These are phyloP conservation scores for Rhododendron henanense DNA, from an alignment of 148 eudicot species.

Conservation along the genomic window DNA sequence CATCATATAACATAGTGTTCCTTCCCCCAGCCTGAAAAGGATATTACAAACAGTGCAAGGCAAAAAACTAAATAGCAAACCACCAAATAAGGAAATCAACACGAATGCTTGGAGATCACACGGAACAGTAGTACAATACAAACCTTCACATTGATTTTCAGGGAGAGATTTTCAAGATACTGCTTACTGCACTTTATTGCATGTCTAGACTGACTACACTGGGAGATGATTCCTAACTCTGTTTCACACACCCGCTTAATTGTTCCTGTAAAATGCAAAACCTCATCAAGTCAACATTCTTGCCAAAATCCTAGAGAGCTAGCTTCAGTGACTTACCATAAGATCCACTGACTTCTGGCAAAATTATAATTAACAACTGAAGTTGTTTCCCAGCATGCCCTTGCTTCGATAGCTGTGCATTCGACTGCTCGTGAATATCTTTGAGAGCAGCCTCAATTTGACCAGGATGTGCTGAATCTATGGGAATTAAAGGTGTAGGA, in stretches of 20 bases:
- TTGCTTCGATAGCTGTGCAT: background rate
- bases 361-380: conserved; percentile 62
- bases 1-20: conserved; percentile 45
- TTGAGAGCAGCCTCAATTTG: conserved; percentile 47
- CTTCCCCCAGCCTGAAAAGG: conserved; percentile 66
- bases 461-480: conserved; percentile 15
- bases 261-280: conserved; percentile 36
- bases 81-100: background rate
- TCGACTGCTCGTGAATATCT: conserved; percentile 27
- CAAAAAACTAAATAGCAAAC: background rate
- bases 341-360: conserved; percentile 59
- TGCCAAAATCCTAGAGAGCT: background rate
- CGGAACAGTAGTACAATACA: background rate
- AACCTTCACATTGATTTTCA: conserved; percentile 93
- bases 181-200: conserved; percentile 37
- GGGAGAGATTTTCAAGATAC: conserved; percentile 74
- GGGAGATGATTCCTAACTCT: conserved; percentile 75
- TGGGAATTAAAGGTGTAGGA: conserved; percentile 34
- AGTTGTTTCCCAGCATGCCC: conserved; percentile 29
- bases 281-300: background rate
- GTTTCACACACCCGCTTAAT: conserved; percentile 84
- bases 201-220: conserved; percentile 68
- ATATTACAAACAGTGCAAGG: background rate
- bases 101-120: background rate
- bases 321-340: conserved; percentile 45